These are phyloP conservation scores for Dionaea muscipula DNA, from an alignment of 179 eudicot genomes.

Conservation along the genomic window DNA sequence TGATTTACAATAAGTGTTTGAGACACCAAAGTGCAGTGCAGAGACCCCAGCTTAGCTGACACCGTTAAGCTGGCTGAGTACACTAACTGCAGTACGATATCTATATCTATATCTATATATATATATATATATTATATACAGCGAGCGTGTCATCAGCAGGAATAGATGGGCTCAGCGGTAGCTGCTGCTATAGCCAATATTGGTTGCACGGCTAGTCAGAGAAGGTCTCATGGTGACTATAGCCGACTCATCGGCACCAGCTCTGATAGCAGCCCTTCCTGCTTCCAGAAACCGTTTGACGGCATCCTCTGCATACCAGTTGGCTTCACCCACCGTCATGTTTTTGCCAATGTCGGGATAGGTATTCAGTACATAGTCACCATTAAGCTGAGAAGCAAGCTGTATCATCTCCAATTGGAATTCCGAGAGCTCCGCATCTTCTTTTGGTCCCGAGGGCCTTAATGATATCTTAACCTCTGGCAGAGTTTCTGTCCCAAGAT, in stretches of 20 bases:
- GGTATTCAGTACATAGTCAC: conserved; percentile 60
- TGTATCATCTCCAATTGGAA: conserved; percentile 80
- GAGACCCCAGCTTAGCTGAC: too few species aligned
- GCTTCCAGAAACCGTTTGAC: conserved; percentile 82
- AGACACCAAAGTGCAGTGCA: too few species aligned
- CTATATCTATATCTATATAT: too few species aligned
- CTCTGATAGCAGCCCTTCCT: conserved; percentile 71
- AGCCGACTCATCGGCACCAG: conserved; percentile 91
- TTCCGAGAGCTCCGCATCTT: conserved; percentile 64
- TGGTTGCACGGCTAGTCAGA: conserved; percentile 56
- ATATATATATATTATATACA: too few species aligned
- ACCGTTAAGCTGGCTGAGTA: too few species aligned
- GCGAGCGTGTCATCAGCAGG: background rate
- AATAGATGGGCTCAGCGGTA: conserved; percentile 19
- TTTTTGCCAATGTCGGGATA: conserved; percentile 73
- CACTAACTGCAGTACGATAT: too few species aligned
- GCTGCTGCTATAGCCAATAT: conserved; percentile 19
- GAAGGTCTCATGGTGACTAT: conserved; percentile 84
- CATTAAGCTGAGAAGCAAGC: conserved; percentile 85
- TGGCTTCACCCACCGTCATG: conserved; percentile 70
- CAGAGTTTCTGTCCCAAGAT: conserved; percentile 42
- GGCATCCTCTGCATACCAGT: conserved; percentile 68
- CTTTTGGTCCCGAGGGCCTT: conserved; percentile 74
- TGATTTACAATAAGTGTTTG: too few species aligned
- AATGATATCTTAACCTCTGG: conserved; percentile 57